Evolutionary conservation across 306 rosid species (phyloP).

Genomic region (Delonix regia): DNA sequence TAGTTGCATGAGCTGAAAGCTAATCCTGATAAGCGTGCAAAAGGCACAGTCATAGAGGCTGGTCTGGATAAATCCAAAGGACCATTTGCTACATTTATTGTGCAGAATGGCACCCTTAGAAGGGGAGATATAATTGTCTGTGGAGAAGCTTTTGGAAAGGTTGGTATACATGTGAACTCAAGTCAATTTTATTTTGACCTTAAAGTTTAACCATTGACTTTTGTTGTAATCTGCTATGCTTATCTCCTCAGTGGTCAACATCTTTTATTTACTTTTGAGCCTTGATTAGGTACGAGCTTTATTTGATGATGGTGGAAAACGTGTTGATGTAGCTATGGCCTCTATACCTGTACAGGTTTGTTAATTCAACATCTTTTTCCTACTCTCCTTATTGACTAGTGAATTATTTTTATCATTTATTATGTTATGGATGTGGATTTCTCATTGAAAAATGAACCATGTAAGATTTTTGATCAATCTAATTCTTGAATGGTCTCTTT

Average conservation of each 20-base stretch:
- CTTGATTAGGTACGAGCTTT: constrained; percentile 77
- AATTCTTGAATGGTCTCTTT: not conserved
- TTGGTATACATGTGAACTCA: constrained; percentile 38
- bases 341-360: constrained; percentile 91
- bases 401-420: too few relatives aligned
- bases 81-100: constrained; percentile 83
- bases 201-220: constrained; percentile 14
- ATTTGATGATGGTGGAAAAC: constrained; percentile 88
- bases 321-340: constrained; percentile 79
- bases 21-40: constrained; percentile 84
- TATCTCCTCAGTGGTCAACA: constrained; percentile 19
- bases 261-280: constrained; percentile 28
- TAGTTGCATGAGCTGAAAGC: constrained; percentile 97
- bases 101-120: constrained; percentile 90
- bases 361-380: constrained; percentile 8
- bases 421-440: not conserved
- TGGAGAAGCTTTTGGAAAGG: constrained; percentile 97
- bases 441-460: not conserved
- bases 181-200: constrained; percentile 24
- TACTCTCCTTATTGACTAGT: not conserved
- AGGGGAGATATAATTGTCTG: constrained; percentile 76
- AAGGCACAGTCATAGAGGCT: constrained; percentile 90
- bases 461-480: too few relatives aligned
- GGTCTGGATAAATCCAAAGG: constrained; percentile 92
- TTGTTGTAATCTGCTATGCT: constrained; percentile 5